Percentiles rank a stretch among this genome's conserved stretches.
phyloP scores from a whole-genome alignment of 1,284 basidiomycete genomes.

The Boletus sp. region DNA sequence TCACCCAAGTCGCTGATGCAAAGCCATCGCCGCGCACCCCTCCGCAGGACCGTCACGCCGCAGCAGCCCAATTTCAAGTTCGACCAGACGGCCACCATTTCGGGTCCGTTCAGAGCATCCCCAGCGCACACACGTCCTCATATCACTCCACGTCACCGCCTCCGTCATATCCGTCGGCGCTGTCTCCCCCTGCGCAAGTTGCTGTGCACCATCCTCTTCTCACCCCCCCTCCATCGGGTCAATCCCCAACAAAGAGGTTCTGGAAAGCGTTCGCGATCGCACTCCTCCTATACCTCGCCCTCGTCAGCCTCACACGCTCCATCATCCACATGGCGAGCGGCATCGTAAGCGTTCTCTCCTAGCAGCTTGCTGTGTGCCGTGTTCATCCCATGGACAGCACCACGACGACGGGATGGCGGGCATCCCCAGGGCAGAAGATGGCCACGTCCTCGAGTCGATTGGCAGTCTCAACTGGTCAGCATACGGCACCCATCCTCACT shows the following conservation, averaged over 20 bases:
- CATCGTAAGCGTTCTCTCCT: slow-evolving; percentile 7
- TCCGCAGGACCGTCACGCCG: neutral
- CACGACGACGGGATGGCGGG: slow-evolving; percentile 1
- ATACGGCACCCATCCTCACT: slow-evolving; percentile 19
- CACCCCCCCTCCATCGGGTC: no score
- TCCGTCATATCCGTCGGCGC: slow-evolving; percentile 20
- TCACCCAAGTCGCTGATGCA: slow-evolving; percentile 3
- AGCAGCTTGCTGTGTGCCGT: no score
- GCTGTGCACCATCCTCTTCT: no score
- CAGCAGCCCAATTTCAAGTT: neutral
- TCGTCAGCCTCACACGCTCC: slow-evolving; percentile 10
- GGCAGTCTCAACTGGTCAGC: slow-evolving; percentile 19
- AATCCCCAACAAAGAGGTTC: slow-evolving; percentile 19
- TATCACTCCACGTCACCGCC: slow-evolving; percentile 20
- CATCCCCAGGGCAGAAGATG: slow-evolving; percentile 18
- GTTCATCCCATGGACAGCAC: neutral
- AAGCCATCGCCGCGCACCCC: neutral
- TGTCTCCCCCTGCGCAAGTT: no score
- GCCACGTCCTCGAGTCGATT: slow-evolving; percentile 19
- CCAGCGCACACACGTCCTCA: slow-evolving; percentile 2
- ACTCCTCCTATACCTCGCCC: slow-evolving; percentile 25
- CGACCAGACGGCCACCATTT: neutral
- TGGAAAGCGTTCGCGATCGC: slow-evolving; percentile 28
- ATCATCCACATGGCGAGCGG: slow-evolving; percentile 22
- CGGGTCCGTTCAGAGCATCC: slow-evolving; percentile 12